These are phyloP conservation scores for Neocallimastix lanati DNA, from an alignment of 192 early-diverging fungal genomes.

Conservation along the genomic window DNA sequence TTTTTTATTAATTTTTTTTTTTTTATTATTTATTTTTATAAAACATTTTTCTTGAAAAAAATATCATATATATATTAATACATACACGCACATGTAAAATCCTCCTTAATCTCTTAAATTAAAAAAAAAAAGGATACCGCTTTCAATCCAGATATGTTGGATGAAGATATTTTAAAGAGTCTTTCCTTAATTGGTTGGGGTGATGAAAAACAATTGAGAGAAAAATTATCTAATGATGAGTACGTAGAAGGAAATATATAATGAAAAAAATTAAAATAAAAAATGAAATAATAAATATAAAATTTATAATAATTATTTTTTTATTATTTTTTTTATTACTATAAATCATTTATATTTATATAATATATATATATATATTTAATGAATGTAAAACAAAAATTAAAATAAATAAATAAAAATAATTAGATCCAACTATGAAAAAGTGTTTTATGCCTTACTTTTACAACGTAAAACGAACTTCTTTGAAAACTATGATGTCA, in stretches of 20 bases:
- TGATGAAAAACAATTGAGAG: conserved; percentile 11
- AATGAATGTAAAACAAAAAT: too few species aligned
- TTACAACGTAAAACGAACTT: conserved; percentile 20
- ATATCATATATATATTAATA: too few species aligned
- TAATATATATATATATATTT: too few species aligned
- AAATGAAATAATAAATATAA: not conserved
- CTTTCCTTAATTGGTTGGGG: conserved; percentile 28
- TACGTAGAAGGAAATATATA: too few species aligned
- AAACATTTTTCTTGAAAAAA: too few species aligned
- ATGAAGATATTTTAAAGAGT: conserved; percentile 21
- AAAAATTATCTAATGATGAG: conserved; percentile 9
- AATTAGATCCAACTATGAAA: conserved; percentile 12
- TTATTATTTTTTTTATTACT: too few species aligned
- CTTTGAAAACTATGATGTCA: conserved; percentile 23
- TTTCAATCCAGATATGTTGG: conserved; percentile 5
- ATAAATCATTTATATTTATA: too few species aligned
- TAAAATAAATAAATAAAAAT: not conserved
- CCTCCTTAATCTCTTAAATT: too few species aligned
- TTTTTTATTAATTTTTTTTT: conserved; percentile 3
- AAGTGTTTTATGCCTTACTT: conserved; percentile 32
- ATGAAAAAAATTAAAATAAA: too few species aligned
- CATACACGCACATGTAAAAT: too few species aligned
- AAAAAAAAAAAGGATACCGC: not conserved
- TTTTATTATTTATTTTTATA: not conserved
- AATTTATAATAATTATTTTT: too few species aligned